phyloP scores from a whole-genome alignment of 352 stramenopile genomes.

The Phytophthora nicotianae region DNA sequence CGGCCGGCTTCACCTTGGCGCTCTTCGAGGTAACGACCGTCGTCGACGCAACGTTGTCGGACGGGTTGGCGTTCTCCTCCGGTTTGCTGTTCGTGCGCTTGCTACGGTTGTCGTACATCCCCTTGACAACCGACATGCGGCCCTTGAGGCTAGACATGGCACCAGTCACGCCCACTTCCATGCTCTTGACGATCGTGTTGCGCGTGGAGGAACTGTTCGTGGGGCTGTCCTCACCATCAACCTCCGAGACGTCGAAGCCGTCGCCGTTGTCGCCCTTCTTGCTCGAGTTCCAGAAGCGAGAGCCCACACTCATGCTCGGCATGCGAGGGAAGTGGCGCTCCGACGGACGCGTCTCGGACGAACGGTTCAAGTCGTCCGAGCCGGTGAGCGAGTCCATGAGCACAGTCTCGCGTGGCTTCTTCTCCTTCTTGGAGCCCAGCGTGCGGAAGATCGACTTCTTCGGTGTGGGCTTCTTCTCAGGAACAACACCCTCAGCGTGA shows the following conservation, averaged over 20 bases:
- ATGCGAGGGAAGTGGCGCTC: slow-evolving; percentile 72
- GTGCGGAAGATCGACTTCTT: slow-evolving; percentile 87
- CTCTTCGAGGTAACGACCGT: slow-evolving; percentile 35
- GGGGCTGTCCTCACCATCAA: slow-evolving; percentile 48
- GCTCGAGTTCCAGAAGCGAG: slow-evolving; percentile 68
- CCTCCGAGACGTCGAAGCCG: slow-evolving; percentile 51
- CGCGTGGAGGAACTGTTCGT: slow-evolving; percentile 59
- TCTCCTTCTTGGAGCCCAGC: slow-evolving; percentile 85
- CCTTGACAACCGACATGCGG: slow-evolving; percentile 79
- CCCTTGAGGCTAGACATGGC: slow-evolving; percentile 85
- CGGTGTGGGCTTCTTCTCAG: slow-evolving; percentile 56
- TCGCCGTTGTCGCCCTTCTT: slow-evolving; percentile 63
- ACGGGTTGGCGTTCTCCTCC: slow-evolving; percentile 40
- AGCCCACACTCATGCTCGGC: slow-evolving; percentile 67
- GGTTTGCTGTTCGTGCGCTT: slow-evolving; percentile 71
- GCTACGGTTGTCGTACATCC: slow-evolving; percentile 69
- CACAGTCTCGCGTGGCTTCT: slow-evolving; percentile 56
- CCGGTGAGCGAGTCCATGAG: slow-evolving; percentile 82
- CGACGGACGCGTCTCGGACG: slow-evolving; percentile 59
- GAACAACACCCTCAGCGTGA: slow-evolving; percentile 39
- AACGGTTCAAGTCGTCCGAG: slow-evolving; percentile 71
- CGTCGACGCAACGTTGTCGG: slow-evolving; percentile 30
- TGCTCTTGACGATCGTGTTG: slow-evolving; percentile 81
- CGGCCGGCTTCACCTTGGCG: slow-evolving; percentile 42
- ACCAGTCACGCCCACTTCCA: slow-evolving; percentile 70